Evolutionary conservation across 352 stramenopile species (phyloP).

Genomic region (Phytophthora chlamydospora): DNA sequence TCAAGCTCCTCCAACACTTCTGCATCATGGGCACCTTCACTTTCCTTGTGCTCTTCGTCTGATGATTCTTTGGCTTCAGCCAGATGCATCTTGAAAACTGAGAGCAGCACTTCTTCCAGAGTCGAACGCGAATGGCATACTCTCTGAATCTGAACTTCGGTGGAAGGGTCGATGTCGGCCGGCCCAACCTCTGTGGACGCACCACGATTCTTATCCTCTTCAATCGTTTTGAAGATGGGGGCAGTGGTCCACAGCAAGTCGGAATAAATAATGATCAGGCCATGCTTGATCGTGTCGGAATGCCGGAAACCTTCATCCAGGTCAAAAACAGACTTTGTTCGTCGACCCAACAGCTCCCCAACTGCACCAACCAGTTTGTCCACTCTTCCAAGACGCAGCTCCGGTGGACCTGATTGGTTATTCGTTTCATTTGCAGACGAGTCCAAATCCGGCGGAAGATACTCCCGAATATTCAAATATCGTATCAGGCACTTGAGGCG

Average conservation of each 20-base stretch:
- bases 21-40: conserved; percentile 16
- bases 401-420: not conserved
- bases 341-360: conserved; percentile 51
- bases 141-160: conserved; percentile 46
- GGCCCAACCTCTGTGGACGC: conserved; percentile 4
- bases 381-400: conserved; percentile 38
- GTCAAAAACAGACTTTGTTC: conserved; percentile 50
- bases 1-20: conserved; percentile 50
- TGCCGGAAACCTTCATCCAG: conserved; percentile 62
- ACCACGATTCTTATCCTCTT: conserved; percentile 37
- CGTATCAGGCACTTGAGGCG: conserved; percentile 67
- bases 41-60: conserved; percentile 44
- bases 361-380: conserved; percentile 42
- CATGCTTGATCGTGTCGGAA: conserved; percentile 67
- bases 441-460: conserved; percentile 44
- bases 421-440: conserved; percentile 7
- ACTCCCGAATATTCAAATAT: conserved; percentile 71
- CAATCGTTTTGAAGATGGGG: conserved; percentile 60
- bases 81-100: conserved; percentile 79
- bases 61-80: conserved; percentile 35
- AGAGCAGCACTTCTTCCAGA: conserved; percentile 70
- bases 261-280: conserved; percentile 70
- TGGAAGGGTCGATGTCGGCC: conserved; percentile 14
- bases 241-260: conserved; percentile 79
- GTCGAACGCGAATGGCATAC: conserved; percentile 42